Evolutionary conservation across 306 rosid species (phyloP), one percentile per base, ranked within the genome.

Genomic region (Fragaria nilgerrensis): DNA sequence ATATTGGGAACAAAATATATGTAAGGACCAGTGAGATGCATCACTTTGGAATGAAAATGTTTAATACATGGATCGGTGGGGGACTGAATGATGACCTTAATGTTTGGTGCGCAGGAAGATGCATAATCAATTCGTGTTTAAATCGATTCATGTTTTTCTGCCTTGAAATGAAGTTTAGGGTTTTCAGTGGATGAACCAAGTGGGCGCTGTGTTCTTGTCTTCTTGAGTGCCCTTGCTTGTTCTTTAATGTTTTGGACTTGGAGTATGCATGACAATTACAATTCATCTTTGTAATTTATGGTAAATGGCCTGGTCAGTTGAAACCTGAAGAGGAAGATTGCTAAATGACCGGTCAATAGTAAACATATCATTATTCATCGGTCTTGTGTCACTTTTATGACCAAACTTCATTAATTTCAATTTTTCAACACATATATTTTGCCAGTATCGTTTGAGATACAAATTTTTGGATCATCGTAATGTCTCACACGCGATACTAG

Each of bases 21-120:
- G 15, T 10, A 27, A 27, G 37, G 67, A 55, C 62, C 15, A 55
- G 15, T 55, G 13, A 55, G 61, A 23, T n/a, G 4, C 29, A 55
- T 55, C 29, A 56, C 29, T 56, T 56, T 19, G 41, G 62, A 71
- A 32, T 36, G 68, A 63, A 16, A 70, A 19, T 23, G 25, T 22
- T 81, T 12, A 17, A 20, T 7, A 11, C 10, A 39, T 25, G 65
- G 8, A 62, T 62, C 68, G 23, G 81, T 80, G 86, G 89, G 89
- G 78, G 70, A 81, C 85, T 79, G 27, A 81, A 89, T 89, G 48
- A 85, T 89, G 86, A 72, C 56, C 81, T 53, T 78, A 32, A 76
- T 78, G 53, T 73, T 78, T 80, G 83, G 90, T 84, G 89, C 79
- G 81, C 16, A 72, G 61, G 88, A 81, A 78, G 75, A 74, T 74